A percentile compares a stretch with the other conserved stretches of the same genome.
Conservation (phyloP, 1,284 basidiomycete genomes). For the Puccinia brachypodii region DNA sequence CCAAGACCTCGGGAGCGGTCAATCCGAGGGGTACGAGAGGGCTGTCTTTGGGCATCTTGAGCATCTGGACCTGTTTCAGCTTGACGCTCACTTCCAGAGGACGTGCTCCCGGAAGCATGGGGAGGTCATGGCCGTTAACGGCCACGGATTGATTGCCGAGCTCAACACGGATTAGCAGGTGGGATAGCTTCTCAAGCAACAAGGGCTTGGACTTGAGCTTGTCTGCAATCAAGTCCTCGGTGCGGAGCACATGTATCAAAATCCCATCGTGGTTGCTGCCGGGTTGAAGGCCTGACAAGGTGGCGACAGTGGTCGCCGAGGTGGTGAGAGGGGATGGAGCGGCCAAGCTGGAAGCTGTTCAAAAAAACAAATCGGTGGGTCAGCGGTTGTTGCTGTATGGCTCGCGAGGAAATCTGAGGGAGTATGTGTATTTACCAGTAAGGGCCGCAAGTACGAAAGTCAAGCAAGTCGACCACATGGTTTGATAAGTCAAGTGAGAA, state of each 20-base stretch:
- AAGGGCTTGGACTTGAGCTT: constrained; percentile 19
- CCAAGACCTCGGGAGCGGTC: constrained; percentile 25
- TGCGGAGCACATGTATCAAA: constrained; percentile 33
- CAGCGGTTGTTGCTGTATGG: not conserved
- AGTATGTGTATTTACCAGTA: not conserved
- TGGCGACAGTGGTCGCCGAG: not conserved
- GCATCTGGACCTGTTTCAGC: constrained; percentile 39
- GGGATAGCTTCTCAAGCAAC: constrained; percentile 24
- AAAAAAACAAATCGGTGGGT: not conserved
- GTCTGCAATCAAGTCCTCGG: constrained; percentile 44
- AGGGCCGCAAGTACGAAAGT: not conserved
- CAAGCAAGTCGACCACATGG: constrained; percentile 19
- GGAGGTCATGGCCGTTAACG: constrained; percentile 31
- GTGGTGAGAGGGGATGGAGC: constrained; percentile 17
- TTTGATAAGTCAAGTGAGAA: not conserved
- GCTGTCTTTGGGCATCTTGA: constrained; percentile 30
- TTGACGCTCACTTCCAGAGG: constrained; percentile 23
- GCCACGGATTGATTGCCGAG: constrained; percentile 1
- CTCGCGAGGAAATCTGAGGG: not conserved
- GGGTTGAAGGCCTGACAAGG: constrained; percentile 2
- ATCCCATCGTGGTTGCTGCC: not conserved
- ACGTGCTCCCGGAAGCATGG: constrained; percentile 7
- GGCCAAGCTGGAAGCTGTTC: not conserved
- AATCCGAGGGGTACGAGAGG: constrained; percentile 41
- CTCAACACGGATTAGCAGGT: constrained; percentile 29